These are phyloP conservation scores for Calonectria crousiana DNA, from an alignment of 2,329 filamentous ascomycete genomes.

Conservation along the genomic window DNA sequence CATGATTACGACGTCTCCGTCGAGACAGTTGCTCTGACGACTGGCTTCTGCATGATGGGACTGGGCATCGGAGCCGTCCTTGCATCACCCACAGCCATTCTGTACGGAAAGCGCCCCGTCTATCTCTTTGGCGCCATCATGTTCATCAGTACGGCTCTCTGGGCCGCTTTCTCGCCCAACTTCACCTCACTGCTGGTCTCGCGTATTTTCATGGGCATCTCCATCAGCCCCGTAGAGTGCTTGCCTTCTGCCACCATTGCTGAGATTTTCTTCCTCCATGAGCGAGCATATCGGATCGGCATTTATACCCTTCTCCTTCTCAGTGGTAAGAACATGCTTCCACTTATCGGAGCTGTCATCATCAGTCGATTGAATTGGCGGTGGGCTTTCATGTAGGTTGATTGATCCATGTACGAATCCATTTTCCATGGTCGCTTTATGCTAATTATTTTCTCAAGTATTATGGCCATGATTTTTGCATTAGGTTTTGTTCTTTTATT, in stretches of 20 bases:
- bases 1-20: conserved; percentile 72
- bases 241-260: conserved; percentile 93
- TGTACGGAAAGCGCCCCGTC: conserved; percentile 91
- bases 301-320: conserved; percentile 92
- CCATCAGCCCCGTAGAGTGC: conserved; percentile 91
- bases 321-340: conserved; percentile 91
- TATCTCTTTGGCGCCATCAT: conserved; percentile 83
- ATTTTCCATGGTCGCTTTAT: background rate
- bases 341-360: conserved; percentile 86
- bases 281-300: conserved; percentile 90
- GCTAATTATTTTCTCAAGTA: conserved; percentile 62
- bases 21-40: conserved; percentile 84
- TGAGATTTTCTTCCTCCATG: conserved; percentile 97
- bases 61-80: conserved; percentile 87
- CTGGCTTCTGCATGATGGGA: conserved; percentile 94
- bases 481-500: conserved; percentile 80
- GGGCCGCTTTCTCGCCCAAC: conserved; percentile 87
- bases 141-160: conserved; percentile 81
- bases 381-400: conserved; percentile 90
- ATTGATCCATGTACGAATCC: conserved; percentile 12
- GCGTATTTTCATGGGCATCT: conserved; percentile 87
- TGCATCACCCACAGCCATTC: conserved; percentile 89
- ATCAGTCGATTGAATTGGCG: conserved; percentile 85
- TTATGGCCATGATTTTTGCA: conserved; percentile 84
- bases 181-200: conserved; percentile 85